Conservation (phyloP, 2,329 filamentous ascomycete genomes). For the Alternaria infectoria region DNA sequence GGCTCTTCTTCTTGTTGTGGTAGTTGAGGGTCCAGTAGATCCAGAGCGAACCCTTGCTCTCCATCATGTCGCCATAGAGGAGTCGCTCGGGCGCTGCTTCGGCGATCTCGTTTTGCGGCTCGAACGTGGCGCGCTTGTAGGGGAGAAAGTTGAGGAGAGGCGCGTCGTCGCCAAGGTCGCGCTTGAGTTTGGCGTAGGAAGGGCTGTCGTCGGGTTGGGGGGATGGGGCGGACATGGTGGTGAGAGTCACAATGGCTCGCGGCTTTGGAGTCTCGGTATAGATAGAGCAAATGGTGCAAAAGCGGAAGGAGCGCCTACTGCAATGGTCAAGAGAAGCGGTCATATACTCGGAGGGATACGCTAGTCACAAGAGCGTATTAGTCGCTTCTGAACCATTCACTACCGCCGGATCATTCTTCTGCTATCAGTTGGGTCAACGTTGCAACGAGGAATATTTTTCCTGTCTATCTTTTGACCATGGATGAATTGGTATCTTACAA, state of each 20-base stretch:
- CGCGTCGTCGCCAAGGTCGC: neutral
- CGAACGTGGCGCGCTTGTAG: slow-evolving; percentile 1
- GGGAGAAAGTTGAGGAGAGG: neutral
- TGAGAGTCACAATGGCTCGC: neutral
- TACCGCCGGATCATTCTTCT: too few relatives aligned
- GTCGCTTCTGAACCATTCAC: too few relatives aligned
- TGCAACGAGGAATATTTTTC: too few relatives aligned
- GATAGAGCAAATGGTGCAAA: too few relatives aligned
- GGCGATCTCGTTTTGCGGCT: neutral
- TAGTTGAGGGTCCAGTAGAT: slow-evolving; percentile 1
- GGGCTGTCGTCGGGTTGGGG: neutral
- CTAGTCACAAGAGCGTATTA: too few relatives aligned
- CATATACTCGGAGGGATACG: too few relatives aligned
- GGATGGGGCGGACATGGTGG: neutral
- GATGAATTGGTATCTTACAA: too few relatives aligned
- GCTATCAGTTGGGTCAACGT: too few relatives aligned
- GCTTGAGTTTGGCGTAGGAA: neutral
- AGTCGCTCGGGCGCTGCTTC: neutral
- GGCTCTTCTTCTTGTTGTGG: neutral
- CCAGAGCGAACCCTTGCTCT: slow-evolving; percentile 4
- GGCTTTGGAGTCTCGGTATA: too few relatives aligned
- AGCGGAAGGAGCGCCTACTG: too few relatives aligned
- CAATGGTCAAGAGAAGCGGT: too few relatives aligned
- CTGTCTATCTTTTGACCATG: too few relatives aligned
- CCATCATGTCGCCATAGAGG: slow-evolving; percentile 6